Base-by-base conservation (phyloP, 1,139 yeast genomes). In the Candida sp. region DNA sequence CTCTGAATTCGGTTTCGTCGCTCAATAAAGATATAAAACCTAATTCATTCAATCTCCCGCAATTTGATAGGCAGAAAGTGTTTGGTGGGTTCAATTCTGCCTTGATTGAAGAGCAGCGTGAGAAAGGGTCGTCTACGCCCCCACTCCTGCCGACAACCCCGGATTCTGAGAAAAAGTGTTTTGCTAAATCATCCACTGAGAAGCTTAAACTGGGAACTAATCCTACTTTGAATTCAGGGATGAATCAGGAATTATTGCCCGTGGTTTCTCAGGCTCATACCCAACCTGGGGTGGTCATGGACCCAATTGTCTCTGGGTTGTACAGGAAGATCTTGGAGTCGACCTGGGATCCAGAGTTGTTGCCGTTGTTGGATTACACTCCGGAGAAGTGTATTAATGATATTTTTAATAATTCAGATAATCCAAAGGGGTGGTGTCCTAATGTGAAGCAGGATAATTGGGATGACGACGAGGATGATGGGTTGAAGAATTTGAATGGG, bases 321-420 rank as follows among this genome's bases (percentile, higher is more conserved):
- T 78, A 84, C 53, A 77, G 81, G 47, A 79, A 78, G 51, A 79
- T 89, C 1, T 77, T 84, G 54, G 83, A 84, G 45, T 73, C 86
- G 34, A 77, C 87, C 0, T 89, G 96, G 96, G 90, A 86, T 54
- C 81, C 84, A 1, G 79, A 84, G 45, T 84, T 89, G 29, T 66
- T 66, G 42, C 54, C 59, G 2, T 53, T 73, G 12, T 81, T 87
- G 41, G 93, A 86, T 49, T 79, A 76, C 47, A 73, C 85, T 8
- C 95, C 97, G 0, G 77, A 78, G 40, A 85, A 81, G 44, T 81
- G 93, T 50, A 74, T 90, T 8, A 81, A 82, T 36, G 95, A 88
- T 58, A 85, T 91, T 2, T 77, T 89, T 48, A 75, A 78, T 21
- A 61, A 64, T 39, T 43, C 47, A 4, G 37, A 43, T 4, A 87